Conservation (phyloP, 75 land plant species). For the Picea glauca region DNA sequence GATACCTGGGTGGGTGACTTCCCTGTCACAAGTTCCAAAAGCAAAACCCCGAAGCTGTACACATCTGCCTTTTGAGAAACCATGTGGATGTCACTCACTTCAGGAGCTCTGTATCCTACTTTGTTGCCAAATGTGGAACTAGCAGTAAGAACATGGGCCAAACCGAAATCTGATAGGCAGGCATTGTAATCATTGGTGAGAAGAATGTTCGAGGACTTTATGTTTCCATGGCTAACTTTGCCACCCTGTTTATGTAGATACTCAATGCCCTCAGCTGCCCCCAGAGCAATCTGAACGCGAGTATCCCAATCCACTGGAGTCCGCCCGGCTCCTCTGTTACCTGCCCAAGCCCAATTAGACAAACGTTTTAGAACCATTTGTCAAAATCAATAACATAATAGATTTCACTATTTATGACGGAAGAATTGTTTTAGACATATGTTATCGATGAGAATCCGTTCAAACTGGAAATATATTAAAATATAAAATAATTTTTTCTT, state of each 20-base stretch:
- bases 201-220: conserved; percentile 88
- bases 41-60: conserved; percentile 85
- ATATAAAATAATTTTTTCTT: too few species aligned
- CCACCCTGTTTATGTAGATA: conserved; percentile 56
- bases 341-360: conserved; percentile 38
- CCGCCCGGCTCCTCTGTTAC: conserved; percentile 75
- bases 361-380: conserved; percentile 13
- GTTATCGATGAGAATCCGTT: too few species aligned
- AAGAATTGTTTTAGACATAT: too few species aligned
- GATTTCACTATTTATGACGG: too few species aligned
- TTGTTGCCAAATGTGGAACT: conserved; percentile 38
- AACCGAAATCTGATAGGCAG: conserved; percentile 61
- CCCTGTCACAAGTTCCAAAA: conserved; percentile 78
- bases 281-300: conserved; percentile 63
- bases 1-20: conserved; percentile 71
- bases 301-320: conserved; percentile 83
- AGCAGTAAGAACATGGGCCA: conserved; percentile 44
- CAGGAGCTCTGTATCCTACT: conserved; percentile 91
- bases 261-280: conserved; percentile 64
- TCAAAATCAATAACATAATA: background rate
- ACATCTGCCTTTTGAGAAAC: conserved; percentile 81
- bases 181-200: conserved; percentile 49
- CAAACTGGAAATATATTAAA: too few species aligned
- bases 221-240: conserved; percentile 72
- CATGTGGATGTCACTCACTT: conserved; percentile 65